phyloP scores from a whole-genome alignment of 306 rosid genomes.

The Pyrus betulifolia region DNA sequence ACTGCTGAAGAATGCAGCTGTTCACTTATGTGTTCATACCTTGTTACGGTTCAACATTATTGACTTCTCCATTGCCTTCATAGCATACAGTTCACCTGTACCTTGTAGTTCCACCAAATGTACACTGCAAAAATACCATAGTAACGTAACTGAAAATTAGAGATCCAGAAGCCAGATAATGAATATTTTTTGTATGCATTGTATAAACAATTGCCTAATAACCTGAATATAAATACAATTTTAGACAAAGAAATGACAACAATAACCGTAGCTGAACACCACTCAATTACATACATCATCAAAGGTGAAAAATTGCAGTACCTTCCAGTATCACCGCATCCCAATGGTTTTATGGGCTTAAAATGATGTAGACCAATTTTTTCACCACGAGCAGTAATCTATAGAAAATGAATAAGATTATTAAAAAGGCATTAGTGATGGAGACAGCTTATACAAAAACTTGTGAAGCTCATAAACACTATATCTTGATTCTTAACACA shows the following conservation, averaged over 20 bases:
- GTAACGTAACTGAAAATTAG: neutral
- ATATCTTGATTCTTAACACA: neutral
- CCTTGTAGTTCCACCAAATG: conserved; percentile 88
- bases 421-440: neutral
- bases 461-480: neutral
- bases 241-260: neutral
- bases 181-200: neutral
- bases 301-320: conserved; percentile 12
- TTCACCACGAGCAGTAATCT: conserved; percentile 61
- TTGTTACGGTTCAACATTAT: conserved; percentile 82
- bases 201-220: neutral
- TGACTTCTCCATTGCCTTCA: conserved; percentile 97
- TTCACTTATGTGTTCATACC: conserved; percentile 41
- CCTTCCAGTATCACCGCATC: conserved; percentile 98
- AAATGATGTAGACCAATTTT: conserved; percentile 76
- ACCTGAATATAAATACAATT: neutral
- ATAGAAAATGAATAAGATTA: conserved; percentile 5
- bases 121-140: conserved; percentile 52
- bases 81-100: conserved; percentile 71
- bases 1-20: conserved; percentile 2
- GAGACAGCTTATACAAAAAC: conserved; percentile 5
- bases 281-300: neutral
- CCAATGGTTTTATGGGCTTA: conserved; percentile 74
- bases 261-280: neutral
- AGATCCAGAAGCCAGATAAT: neutral